phyloP scores from a whole-genome alignment of 2,329 filamentous ascomycete species.

The Claviceps digitariae region DNA sequence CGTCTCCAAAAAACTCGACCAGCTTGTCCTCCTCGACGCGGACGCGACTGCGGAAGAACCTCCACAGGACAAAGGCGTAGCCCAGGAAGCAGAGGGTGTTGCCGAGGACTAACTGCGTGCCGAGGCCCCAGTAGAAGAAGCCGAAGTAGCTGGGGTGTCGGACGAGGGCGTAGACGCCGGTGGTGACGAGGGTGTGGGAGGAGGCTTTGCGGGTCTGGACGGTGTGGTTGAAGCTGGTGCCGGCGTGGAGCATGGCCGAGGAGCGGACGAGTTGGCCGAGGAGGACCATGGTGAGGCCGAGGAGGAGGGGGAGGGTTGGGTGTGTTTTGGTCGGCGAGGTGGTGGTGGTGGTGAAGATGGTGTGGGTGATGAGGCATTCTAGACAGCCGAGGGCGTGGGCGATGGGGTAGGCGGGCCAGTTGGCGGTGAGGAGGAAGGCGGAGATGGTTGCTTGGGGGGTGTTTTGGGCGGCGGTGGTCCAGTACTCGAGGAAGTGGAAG shows the following conservation, averaged over 20 bases:
- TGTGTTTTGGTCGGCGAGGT: constrained; percentile 5
- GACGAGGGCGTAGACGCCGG: constrained; percentile 61
- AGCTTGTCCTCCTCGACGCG: constrained; percentile 65
- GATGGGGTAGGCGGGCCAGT: constrained; percentile 72
- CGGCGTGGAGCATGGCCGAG: constrained; percentile 80
- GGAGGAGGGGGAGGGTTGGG: constrained; percentile 29
- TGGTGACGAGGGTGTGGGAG: constrained; percentile 69
- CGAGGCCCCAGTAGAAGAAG: constrained; percentile 97
- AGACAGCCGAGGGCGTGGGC: constrained; percentile 63
- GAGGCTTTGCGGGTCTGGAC: constrained; percentile 57
- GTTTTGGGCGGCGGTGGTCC: constrained; percentile 75
- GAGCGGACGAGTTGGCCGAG: constrained; percentile 64
- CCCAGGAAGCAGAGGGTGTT: constrained; percentile 66
- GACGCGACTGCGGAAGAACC: constrained; percentile 69
- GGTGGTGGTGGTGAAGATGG: constrained; percentile 33
- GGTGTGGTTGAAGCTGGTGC: constrained; percentile 81
- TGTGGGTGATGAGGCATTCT: constrained; percentile 54
- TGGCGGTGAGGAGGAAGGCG: constrained; percentile 72
- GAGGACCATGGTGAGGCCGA: constrained; percentile 50
- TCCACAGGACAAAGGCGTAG: constrained; percentile 68
- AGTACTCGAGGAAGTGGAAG: constrained; percentile 97
- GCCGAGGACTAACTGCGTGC: constrained; percentile 80
- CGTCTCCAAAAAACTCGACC: constrained; percentile 67
- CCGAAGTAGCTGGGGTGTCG: constrained; percentile 93
- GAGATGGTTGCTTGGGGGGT: constrained; percentile 55